Evolutionary conservation across 441 rosid species (phyloP).

Genomic region (Adansonia madagascariensis): DNA sequence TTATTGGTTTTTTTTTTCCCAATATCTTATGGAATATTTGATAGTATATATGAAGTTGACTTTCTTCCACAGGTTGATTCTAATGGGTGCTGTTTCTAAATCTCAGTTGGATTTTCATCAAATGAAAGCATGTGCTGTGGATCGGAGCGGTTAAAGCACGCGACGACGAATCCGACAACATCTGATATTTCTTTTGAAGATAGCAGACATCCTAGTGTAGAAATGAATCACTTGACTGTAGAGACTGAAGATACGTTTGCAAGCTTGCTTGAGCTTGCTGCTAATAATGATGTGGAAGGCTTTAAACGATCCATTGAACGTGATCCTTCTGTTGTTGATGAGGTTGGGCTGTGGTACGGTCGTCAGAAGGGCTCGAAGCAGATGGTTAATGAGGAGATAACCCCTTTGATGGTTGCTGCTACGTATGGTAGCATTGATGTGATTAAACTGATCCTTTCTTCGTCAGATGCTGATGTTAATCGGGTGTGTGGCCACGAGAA

Average conservation of each 20-base stretch:
- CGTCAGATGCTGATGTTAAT: conserved; percentile 68
- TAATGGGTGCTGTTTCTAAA: conserved; percentile 18
- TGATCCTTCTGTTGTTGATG: conserved; percentile 62
- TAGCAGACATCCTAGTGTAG: conserved; percentile 34
- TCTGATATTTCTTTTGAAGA: conserved; percentile 38
- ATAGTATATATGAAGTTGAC: conserved; percentile 9
- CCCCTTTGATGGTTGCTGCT: conserved; percentile 79
- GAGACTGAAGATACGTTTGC: conserved; percentile 70
- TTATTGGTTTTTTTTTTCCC: neutral
- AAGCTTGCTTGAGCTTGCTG: conserved; percentile 77
- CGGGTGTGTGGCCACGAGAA: conserved; percentile 54
- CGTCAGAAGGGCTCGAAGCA: conserved; percentile 66
- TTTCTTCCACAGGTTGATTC: conserved; percentile 21
- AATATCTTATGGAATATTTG: conserved; percentile 8
- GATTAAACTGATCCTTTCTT: conserved; percentile 57
- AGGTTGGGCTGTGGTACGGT: conserved; percentile 73
- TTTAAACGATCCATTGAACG: conserved; percentile 50
- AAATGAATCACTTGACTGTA: conserved; percentile 66
- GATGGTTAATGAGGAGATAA: conserved; percentile 71
- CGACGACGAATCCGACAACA: conserved; percentile 28
- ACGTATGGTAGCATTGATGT: conserved; percentile 72
- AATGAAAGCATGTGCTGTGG: conserved; percentile 61
- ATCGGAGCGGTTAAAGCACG: conserved; percentile 42
- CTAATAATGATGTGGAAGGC: conserved; percentile 65
- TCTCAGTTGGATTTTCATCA: conserved; percentile 42